Percentiles rank a stretch among this genome's conserved stretches.
phyloP scores from a whole-genome alignment of 495 filamentous ascomycete species.

The Staphylotrichum tortipilum region DNA sequence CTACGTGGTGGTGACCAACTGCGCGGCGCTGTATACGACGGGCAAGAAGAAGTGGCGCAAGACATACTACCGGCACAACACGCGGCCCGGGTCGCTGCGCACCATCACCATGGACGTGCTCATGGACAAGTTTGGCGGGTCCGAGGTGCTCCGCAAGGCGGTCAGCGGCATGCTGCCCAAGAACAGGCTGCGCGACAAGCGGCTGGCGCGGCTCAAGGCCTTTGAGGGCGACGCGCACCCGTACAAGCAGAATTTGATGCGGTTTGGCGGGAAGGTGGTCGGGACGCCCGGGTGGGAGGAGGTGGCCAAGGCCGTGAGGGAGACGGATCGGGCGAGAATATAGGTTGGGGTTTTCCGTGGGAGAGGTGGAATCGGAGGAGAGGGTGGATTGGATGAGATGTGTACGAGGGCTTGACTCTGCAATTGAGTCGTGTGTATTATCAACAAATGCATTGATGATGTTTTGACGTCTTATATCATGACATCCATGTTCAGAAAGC shows the following conservation, averaged over 20 bases:
- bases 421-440: conserved; percentile 1
- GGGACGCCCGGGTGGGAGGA: conserved; percentile 40
- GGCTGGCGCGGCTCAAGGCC: conserved; percentile 84
- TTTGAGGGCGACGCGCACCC: conserved; percentile 90
- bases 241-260: conserved; percentile 79
- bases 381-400: too few species aligned
- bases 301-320: conserved; percentile 32
- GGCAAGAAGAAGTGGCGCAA: conserved; percentile 91
- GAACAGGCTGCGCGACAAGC: conserved; percentile 78
- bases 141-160: conserved; percentile 83
- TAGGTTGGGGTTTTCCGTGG: conserved; percentile 3
- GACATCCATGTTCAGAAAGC: not conserved
- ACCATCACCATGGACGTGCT: conserved; percentile 89
- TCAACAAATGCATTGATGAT: conserved; percentile 2
- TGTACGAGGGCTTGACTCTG: conserved; percentile 6
- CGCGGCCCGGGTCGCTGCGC: conserved; percentile 76
- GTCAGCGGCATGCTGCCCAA: conserved; percentile 97
- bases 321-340: conserved; percentile 34
- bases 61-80: conserved; percentile 89
- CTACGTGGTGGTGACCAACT: conserved; percentile 91
- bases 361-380: not conserved
- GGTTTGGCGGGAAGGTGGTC: conserved; percentile 51
- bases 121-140: conserved; percentile 89
- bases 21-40: conserved; percentile 76
- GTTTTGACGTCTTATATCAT: too few species aligned